These are phyloP conservation scores for Karstenula rhodostoma DNA, from an alignment of 2,329 filamentous ascomycete genomes.

Conservation along the genomic window DNA sequence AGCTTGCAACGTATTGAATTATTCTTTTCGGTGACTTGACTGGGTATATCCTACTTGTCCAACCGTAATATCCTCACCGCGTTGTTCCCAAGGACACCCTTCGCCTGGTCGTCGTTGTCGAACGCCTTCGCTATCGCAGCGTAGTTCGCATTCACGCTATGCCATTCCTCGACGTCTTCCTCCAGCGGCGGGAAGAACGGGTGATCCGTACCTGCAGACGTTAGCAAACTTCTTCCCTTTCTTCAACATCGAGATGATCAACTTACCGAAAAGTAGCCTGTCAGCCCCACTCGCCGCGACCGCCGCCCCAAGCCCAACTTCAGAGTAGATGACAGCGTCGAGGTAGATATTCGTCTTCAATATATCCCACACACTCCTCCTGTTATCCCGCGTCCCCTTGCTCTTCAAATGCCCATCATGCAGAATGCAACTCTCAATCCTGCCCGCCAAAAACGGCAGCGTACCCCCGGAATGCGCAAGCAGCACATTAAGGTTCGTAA, in stretches of 20 bases:
- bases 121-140: slow-evolving; percentile 64
- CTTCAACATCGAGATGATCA: background rate
- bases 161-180: slow-evolving; percentile 70
- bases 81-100: slow-evolving; percentile 68
- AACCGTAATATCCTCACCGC: slow-evolving; percentile 61
- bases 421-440: slow-evolving; percentile 85
- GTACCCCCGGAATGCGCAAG: slow-evolving; percentile 90
- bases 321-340: slow-evolving; percentile 85
- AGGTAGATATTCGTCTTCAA: slow-evolving; percentile 81
- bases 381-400: slow-evolving; percentile 66
- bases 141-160: slow-evolving; percentile 70
- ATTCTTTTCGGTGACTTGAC: background rate
- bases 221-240: background rate
- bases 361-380: slow-evolving; percentile 69
- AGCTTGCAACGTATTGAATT: background rate
- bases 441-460: slow-evolving; percentile 84
- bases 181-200: slow-evolving; percentile 83
- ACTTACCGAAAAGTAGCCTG: slow-evolving; percentile 74
- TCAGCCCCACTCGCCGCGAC: slow-evolving; percentile 72
- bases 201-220: slow-evolving; percentile 70
- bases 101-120: slow-evolving; percentile 55
- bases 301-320: slow-evolving; percentile 75
- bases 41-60: slow-evolving; percentile 17
- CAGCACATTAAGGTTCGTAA: slow-evolving; percentile 73
- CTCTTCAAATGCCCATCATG: slow-evolving; percentile 80